Base-by-base conservation (phyloP, 768 basidiomycete genomes). In the Panellus pusillus region DNA sequence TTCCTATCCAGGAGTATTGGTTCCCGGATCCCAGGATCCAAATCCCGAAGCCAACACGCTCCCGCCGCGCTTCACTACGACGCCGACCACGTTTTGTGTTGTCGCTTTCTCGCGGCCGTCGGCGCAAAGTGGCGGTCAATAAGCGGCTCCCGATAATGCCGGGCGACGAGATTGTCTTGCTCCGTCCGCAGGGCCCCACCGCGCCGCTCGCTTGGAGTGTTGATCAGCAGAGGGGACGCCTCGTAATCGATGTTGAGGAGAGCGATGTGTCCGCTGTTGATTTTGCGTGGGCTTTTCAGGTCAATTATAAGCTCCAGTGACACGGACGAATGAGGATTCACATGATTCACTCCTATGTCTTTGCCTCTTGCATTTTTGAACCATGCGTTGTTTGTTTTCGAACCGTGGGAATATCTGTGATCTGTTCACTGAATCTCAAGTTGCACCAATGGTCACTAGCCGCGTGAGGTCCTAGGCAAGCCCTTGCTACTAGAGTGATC, bases 61-160 rank as follows among this genome's bases (percentile, higher is more conserved):
- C 50, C 48, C 73, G 63, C 44, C 74, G 35, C 68, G 79, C 9
- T 84, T 84, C 66, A 70, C 77, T 17, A 79, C 74, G 3, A 82
- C 79, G 0, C 68, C 75, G 6, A 72, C 60, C n/a, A 72, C 78
- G 1, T 82, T 83, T 56, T 83, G 79, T 56, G 69, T 82, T 55
- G 63, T 80, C 36, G 68, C 75, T 1, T 75, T 82, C 45, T 54
- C 66, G 32, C 63, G 63, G 6, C 79, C 0, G 53, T 51, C 1
- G 32, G 64, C 0, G 71, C 0, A 45, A 63, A 1, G 45, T 82
- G 2, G 61, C 67, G 2, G 63, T 83, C 1, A 71, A 69, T 4
- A 70, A 69, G 35, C 67, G 68, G 17, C 60, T 80, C 12, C 80
- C 82, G 1, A 52, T 83, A 15, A 58, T 75, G 4, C 48, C 62